Evolutionary conservation across 108 stramenopile species (phyloP), one percentile per base, ranked within the genome.

Genomic region (Ochromonas danica): DNA sequence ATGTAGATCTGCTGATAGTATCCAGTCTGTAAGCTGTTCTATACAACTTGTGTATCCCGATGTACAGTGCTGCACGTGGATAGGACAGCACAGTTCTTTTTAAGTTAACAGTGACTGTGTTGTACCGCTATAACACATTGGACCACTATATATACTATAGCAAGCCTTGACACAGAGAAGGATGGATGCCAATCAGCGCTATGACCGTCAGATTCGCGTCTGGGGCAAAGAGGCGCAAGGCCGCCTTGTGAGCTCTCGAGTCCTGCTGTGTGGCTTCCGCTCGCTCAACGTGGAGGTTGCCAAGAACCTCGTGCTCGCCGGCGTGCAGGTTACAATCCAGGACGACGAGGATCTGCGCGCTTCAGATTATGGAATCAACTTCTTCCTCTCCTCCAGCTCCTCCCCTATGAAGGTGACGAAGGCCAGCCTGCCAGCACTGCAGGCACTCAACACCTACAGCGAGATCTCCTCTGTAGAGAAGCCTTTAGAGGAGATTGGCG

Each of bases 181-280:
- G n/a, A n/a, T n/a, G n/a, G n/a, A n/a, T n/a, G n/a, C n/a, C n/a
- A n/a, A n/a, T n/a, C 6, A 28, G 6, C 63, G 63, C 3, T 67
- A 67, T 36, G 63, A 67, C 25, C 63, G 63, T 14, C 63, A 67
- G 25, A 67, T 67, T 36, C 17, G 63, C 6, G 63, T 67, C 3
- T 67, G 63, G 63, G 63, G 63, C 6, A 25, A 3, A 14, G 63
- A 67, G 63, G 63, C 63, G 3, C 63, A 67, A 67, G 6, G 6
- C 10, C 63, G 63, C 17, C 17, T 67, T 28, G 14, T 14, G 25
- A 67, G 25, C 31, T 28, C 63, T 6, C 6, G 10, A 67, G 31
- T 67, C 3, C 35, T 67, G 17, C 3, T 67, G 10, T 3, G 6
- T 36, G 35, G 35, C 17, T 31, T 67, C 6, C 3, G 10, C 63